These are phyloP conservation scores for Monosporascus sp. DNA, from an alignment of 2,329 filamentous ascomycete species.

Conservation along the genomic window DNA sequence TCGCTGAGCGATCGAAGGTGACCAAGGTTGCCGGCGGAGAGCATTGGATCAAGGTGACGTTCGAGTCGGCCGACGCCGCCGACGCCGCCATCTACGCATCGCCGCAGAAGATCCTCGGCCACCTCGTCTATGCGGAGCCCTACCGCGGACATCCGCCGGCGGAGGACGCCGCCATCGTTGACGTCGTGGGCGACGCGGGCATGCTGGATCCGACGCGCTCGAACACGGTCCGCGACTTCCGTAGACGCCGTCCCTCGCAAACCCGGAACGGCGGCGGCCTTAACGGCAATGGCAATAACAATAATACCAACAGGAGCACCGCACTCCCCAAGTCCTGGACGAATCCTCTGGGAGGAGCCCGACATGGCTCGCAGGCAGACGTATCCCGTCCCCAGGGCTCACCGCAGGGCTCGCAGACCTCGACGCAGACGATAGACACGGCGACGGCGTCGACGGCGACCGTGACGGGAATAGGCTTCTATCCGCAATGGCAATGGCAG, in stretches of 20 bases:
- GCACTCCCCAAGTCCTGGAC: conserved; percentile 28
- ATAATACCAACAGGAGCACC: conserved; percentile 10
- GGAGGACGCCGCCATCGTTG: conserved; percentile 58
- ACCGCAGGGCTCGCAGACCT: conserved; percentile 41
- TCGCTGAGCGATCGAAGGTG: conserved; percentile 71
- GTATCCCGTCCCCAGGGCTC: conserved; percentile 31
- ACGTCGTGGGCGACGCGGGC: conserved; percentile 37
- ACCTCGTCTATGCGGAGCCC: conserved; percentile 64
- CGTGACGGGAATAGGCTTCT: conserved; percentile 29
- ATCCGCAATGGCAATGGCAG: conserved; percentile 1
- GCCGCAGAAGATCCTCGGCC: conserved; percentile 65
- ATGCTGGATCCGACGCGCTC: conserved; percentile 23
- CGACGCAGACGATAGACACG: conserved; percentile 54
- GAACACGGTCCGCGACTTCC: conserved; percentile 5
- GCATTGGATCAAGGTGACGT: conserved; percentile 89
- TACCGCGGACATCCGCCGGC: conserved; percentile 61
- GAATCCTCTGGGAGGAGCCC: background rate
- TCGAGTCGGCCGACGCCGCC: conserved; percentile 67
- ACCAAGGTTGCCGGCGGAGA: conserved; percentile 76
- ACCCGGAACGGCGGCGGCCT: conserved; percentile 4
- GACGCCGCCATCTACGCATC: conserved; percentile 64
- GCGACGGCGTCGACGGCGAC: conserved; percentile 40
- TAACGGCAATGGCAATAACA: background rate
- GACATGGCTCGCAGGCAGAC: conserved; percentile 8
- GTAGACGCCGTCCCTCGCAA: conserved; percentile 17